These are phyloP conservation scores for Athelia psychrophila DNA, from an alignment of 1,284 basidiomycete genomes.

Conservation along the genomic window DNA sequence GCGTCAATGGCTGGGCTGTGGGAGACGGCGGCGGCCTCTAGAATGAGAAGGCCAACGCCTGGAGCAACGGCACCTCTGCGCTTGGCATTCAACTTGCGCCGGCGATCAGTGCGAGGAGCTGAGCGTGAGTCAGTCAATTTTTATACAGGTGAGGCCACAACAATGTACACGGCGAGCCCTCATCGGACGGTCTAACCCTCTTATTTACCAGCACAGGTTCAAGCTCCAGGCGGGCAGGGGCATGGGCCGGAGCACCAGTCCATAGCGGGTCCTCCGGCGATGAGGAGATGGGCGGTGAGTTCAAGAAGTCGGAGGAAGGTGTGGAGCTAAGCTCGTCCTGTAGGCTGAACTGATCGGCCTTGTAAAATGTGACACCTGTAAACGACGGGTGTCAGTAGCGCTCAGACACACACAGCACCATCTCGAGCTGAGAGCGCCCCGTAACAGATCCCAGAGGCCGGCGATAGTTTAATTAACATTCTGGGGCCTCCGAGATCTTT, in stretches of 20 bases:
- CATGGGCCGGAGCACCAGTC: neutral
- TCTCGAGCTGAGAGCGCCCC: too few species aligned
- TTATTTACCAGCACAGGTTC: neutral
- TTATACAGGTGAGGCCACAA: neutral
- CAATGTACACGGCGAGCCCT: neutral
- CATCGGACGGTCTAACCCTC: neutral
- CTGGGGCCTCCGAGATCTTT: too few species aligned
- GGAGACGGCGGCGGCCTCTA: neutral
- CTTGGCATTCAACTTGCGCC: neutral
- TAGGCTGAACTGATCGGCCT: too few species aligned
- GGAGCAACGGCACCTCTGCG: neutral
- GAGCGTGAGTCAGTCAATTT: neutral
- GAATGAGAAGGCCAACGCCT: neutral
- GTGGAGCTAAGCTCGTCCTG: too few species aligned
- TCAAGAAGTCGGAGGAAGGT: too few species aligned
- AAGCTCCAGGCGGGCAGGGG: neutral
- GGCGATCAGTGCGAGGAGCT: neutral
- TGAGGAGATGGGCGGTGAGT: too few species aligned
- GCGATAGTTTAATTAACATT: too few species aligned
- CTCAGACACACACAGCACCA: too few species aligned
- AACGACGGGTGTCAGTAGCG: too few species aligned
- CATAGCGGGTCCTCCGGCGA: neutral
- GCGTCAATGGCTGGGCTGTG: neutral
- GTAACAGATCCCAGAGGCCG: too few species aligned
- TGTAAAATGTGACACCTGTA: too few species aligned